These are phyloP conservation scores for Cadophora gregata DNA, from an alignment of 2,329 filamentous ascomycete genomes.

Conservation along the genomic window DNA sequence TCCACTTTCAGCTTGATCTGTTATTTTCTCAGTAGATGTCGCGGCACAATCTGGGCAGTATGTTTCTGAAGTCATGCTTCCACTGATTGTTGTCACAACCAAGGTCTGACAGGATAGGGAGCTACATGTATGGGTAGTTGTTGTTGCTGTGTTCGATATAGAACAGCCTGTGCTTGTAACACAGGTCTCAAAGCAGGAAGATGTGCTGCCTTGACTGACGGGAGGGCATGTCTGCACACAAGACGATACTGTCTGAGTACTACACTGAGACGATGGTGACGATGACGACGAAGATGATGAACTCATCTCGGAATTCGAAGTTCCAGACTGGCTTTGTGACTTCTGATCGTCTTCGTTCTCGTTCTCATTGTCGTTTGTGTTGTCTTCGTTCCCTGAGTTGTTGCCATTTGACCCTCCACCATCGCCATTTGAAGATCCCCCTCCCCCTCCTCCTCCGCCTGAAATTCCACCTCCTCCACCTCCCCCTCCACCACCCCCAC, in stretches of 20 bases:
- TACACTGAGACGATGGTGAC: background rate
- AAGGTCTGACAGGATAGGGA: background rate
- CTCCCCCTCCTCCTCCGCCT: background rate
- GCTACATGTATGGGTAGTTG: background rate
- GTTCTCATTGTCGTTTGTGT: background rate
- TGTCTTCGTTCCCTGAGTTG: background rate
- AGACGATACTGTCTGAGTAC: background rate
- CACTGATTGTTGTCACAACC: background rate
- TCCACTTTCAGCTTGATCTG: background rate
- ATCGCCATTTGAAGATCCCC: background rate
- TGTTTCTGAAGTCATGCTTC: background rate
- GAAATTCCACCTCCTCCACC: background rate
- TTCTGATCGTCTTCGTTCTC: background rate
- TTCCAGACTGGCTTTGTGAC: background rate
- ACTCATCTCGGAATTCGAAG: background rate
- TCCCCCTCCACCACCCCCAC: background rate
- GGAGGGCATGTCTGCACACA: background rate
- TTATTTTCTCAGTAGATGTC: background rate
- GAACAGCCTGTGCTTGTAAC: background rate
- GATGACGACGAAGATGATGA: background rate
- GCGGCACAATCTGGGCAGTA: background rate
- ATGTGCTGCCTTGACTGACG: background rate
- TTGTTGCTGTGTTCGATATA: background rate
- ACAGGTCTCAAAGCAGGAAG: background rate
- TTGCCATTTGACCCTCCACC: background rate